phyloP scores from a whole-genome alignment of 495 filamentous ascomycete genomes.

The Penicillium cinerascens region DNA sequence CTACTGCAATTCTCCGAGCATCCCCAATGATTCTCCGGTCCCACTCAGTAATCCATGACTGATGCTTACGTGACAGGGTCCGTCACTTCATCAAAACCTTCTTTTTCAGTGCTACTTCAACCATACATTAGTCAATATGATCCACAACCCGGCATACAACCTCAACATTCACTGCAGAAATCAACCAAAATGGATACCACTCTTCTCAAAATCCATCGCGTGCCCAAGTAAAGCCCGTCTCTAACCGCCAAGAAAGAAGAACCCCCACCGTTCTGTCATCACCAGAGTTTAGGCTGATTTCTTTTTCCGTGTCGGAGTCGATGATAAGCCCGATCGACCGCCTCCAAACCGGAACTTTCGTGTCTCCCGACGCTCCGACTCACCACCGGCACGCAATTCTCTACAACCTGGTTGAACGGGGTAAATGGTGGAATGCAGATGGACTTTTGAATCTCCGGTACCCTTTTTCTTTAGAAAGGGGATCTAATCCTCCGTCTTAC shows the following conservation, averaged over 20 bases:
- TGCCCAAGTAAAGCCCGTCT: neutral
- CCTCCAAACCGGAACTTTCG: slow-evolving; percentile 17
- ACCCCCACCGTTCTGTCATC: neutral
- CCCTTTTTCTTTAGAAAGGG: neutral
- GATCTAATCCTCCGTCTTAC: neutral
- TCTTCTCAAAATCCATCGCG: neutral
- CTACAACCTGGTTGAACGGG: neutral
- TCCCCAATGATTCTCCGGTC: slow-evolving; percentile 1
- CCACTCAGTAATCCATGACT: neutral
- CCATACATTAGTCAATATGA: neutral
- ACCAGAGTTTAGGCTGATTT: neutral
- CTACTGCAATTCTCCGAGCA: neutral
- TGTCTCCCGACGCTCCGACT: slow-evolving; percentile 16
- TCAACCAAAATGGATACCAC: too few species aligned
- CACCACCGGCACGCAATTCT: neutral
- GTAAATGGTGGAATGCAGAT: neutral
- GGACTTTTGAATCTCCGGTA: neutral
- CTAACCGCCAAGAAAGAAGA: neutral
- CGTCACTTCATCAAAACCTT: too few species aligned
- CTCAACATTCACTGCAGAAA: neutral
- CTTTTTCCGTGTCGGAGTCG: slow-evolving; percentile 3
- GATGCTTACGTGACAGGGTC: neutral
- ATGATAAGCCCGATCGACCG: slow-evolving; percentile 6
- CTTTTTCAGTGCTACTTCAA: too few species aligned
- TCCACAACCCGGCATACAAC: neutral